Base-by-base conservation (phyloP, 1,139 yeast species). In the Pichia cactophila region DNA sequence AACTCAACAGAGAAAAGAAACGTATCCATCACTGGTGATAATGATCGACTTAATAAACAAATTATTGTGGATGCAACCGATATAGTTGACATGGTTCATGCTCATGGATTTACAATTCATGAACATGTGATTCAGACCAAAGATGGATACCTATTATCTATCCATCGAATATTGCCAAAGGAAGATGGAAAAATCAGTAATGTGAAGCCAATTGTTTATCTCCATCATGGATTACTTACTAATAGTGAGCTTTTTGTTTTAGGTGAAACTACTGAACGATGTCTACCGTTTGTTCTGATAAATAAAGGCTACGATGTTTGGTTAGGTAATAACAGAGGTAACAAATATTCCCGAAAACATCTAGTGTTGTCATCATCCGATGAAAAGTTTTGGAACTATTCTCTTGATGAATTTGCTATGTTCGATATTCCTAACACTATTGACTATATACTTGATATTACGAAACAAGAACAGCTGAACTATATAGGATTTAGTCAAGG, bases 251-350 rank as follows among this genome's bases (percentile, higher is more conserved):
- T 73, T 31, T 73, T 72, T 57, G 67, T 73, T 4, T 55, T 72
- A 43, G 77, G 77, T 0, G 65, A 69, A 10, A 57, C 55, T n/a
- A 66, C 64, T 20, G 55, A 63, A 16, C 68, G 66, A 39, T 59
- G 62, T 51, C 68, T 90, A 47, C 96, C 97, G 0, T 83, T 85
- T 58, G 69, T 79, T 2, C 72, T 89, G 38, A 86, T 81, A 45
- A 94, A 86, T 52, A 64, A 78, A 50, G 95, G 95, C 5, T 87
- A 81, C 62, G 95, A 87, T 61, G 95, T 87, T 20, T 87, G 95
- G 95, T 68, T 87, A 56, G 96, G 96, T 2, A 87, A 87, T 64
- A 87, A 87, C 61, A 70, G 96, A 49, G 96, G 96, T 23, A 88
- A 87, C 67, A 88, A 88, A 68, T 88, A 88, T 67, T 83, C 92